A percentile compares a stretch with the other conserved stretches of the same genome.
phyloP scores from a whole-genome alignment of 805 yeast genomes.

The Sugiyamaella smithiae region DNA sequence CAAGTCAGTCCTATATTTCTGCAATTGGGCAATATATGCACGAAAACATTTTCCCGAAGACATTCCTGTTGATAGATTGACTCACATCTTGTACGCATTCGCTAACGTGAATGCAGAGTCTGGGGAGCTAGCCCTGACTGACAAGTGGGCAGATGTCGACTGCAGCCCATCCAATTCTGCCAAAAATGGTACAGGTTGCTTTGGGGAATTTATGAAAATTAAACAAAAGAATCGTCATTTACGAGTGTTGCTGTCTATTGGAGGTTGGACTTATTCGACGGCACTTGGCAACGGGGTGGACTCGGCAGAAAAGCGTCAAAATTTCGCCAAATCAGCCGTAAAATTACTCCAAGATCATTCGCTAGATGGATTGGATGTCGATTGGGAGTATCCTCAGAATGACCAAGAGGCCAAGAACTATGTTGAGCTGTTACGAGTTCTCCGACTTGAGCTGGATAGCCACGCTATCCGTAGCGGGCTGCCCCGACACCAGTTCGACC shows the following conservation, averaged over 20 bases:
- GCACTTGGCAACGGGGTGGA: conserved; percentile 47
- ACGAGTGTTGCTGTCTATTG: conserved; percentile 69
- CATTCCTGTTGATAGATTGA: conserved; percentile 53
- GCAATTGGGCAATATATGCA: conserved; percentile 62
- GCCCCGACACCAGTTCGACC: conserved; percentile 37
- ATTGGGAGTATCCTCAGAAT: conserved; percentile 84
- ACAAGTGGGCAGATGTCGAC: conserved; percentile 61
- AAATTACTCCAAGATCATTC: conserved; percentile 50
- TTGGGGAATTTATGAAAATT: conserved; percentile 49
- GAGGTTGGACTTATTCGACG: conserved; percentile 67
- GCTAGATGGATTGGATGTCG: conserved; percentile 89
- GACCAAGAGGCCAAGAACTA: conserved; percentile 45
- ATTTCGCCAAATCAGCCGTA: conserved; percentile 52
- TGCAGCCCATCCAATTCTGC: conserved; percentile 16
- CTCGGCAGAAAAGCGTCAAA: conserved; percentile 38
- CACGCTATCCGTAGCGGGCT: conserved; percentile 35
- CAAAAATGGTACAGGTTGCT: conserved; percentile 42
- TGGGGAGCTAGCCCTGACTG: conserved; percentile 56
- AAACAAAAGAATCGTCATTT: conserved; percentile 44
- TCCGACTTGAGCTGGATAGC: conserved; percentile 42
- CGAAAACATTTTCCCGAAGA: conserved; percentile 58
- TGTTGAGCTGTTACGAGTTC: conserved; percentile 40
- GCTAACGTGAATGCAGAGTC: conserved; percentile 52
- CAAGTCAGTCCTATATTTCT: conserved; percentile 24
- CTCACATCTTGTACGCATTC: conserved; percentile 80